Percentiles rank a stretch among this genome's conserved stretches.
phyloP scores from a whole-genome alignment of 2,329 filamentous ascomycete genomes.

The Apiospora aurea region DNA sequence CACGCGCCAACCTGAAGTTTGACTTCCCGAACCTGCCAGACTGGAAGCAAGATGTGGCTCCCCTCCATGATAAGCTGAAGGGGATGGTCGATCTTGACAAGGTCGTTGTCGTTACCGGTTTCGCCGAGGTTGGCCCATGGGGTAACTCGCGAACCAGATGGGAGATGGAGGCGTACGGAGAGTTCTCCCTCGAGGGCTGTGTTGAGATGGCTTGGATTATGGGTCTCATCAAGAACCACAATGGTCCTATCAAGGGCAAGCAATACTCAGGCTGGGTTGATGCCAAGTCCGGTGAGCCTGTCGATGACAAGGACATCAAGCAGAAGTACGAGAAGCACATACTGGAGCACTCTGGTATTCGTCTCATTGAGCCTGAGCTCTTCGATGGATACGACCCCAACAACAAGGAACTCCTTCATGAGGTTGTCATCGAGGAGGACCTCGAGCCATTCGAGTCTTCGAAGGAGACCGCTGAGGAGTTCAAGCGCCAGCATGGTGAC shows the following conservation, averaged over 20 bases:
- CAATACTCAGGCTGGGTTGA: constrained; percentile 98
- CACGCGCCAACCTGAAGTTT: constrained; percentile 97
- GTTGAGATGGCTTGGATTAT: constrained; percentile 99
- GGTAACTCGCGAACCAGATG: constrained; percentile 97
- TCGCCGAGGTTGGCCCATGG: constrained; percentile 96
- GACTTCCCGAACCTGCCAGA: constrained; percentile 90
- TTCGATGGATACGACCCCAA: constrained; percentile 97
- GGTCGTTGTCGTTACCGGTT: constrained; percentile 96
- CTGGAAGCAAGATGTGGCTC: constrained; percentile 90
- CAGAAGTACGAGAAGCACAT: constrained; percentile 97
- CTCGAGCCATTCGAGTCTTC: constrained; percentile 96
- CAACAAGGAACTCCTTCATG: constrained; percentile 97
- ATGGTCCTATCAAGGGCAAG: constrained; percentile 93
- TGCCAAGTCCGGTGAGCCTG: constrained; percentile 89
- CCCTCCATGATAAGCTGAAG: constrained; percentile 86
- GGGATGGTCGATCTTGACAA: constrained; percentile 99
- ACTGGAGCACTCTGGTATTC: constrained; percentile 95
- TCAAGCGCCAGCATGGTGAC: constrained; percentile 95
- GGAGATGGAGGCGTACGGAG: constrained; percentile 98
- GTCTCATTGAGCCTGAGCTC: constrained; percentile 95
- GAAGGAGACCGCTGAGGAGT: constrained; percentile 96
- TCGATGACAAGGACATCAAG: constrained; percentile 98
- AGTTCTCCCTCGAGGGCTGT: constrained; percentile 97
- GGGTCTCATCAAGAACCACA: constrained; percentile 99
- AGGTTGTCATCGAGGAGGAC: constrained; percentile 97